Evolutionary conservation across 306 rosid species (phyloP).

Genomic region (Arachis stenosperma): DNA sequence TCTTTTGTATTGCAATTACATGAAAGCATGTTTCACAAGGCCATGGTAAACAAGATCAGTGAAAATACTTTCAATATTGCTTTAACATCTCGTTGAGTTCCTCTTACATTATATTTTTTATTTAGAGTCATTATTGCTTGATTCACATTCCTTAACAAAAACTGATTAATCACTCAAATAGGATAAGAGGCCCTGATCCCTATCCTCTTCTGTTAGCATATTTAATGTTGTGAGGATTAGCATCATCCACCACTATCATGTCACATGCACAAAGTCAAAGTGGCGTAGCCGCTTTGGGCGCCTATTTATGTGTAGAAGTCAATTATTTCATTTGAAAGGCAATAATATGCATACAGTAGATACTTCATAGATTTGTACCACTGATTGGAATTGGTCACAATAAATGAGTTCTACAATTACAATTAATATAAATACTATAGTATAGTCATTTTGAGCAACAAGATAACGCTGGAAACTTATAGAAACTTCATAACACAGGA

Average conservation of each 20-base stretch:
- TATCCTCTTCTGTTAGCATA: background rate
- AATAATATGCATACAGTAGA: too few relatives aligned
- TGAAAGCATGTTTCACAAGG: slow-evolving; percentile 17
- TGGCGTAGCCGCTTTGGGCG: background rate
- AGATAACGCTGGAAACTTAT: too few relatives aligned
- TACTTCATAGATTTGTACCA: too few relatives aligned
- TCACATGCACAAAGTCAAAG: background rate
- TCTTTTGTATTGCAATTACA: slow-evolving; percentile 14
- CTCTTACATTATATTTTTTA: background rate
- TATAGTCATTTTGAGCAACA: too few relatives aligned
- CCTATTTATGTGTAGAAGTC: background rate
- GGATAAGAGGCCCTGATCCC: background rate
- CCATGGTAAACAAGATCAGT: slow-evolving; percentile 18
- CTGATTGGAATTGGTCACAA: too few relatives aligned
- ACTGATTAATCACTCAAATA: background rate
- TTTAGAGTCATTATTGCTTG: background rate
- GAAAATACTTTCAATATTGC: background rate
- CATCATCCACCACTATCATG: background rate
- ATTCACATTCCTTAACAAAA: slow-evolving; percentile 8
- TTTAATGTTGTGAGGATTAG: slow-evolving; percentile 1
- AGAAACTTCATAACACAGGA: too few relatives aligned
- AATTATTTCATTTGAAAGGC: too few relatives aligned
- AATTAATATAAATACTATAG: too few relatives aligned
- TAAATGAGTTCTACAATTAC: too few relatives aligned
- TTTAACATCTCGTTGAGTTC: slow-evolving; percentile 6